Evolutionary conservation across 2,329 filamentous ascomycete species (phyloP).

Genomic region (Chalaropsis ovoidea): DNA sequence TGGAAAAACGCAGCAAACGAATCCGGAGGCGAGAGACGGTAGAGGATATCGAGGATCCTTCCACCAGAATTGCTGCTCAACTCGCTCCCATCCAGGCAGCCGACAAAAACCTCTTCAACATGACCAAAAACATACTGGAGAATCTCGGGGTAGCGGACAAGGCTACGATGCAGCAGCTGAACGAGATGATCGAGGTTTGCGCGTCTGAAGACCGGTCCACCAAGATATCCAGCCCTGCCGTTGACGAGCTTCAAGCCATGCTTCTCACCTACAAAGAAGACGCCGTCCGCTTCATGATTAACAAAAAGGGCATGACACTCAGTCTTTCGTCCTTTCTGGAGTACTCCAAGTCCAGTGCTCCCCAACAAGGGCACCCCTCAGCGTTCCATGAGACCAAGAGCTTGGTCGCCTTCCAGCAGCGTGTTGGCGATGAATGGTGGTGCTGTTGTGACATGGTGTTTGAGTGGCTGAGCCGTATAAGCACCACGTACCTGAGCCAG

Average conservation of each 20-base stretch:
- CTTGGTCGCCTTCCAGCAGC: constrained; percentile 43
- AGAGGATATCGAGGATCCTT: constrained; percentile 46
- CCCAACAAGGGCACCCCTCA: constrained; percentile 40
- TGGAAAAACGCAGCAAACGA: constrained; percentile 55
- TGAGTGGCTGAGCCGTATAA: constrained; percentile 46
- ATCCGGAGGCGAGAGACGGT: constrained; percentile 51
- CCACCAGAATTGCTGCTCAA: constrained; percentile 44
- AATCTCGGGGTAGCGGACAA: constrained; percentile 45
- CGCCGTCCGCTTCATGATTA: constrained; percentile 43
- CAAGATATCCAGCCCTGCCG: constrained; percentile 39
- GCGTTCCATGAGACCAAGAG: constrained; percentile 45
- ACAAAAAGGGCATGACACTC: constrained; percentile 44
- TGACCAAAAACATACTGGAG: constrained; percentile 46
- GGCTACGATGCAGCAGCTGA: constrained; percentile 38
- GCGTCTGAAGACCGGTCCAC: constrained; percentile 42
- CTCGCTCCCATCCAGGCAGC: constrained; percentile 48
- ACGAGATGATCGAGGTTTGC: constrained; percentile 44
- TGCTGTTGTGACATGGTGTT: constrained; percentile 48
- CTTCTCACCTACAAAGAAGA: constrained; percentile 45
- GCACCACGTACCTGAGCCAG: constrained; percentile 42
- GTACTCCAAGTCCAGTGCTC: constrained; percentile 48
- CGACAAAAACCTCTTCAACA: constrained; percentile 47
- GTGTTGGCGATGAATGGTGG: constrained; percentile 42
- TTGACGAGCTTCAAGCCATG: constrained; percentile 42
- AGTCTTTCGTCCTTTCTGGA: constrained; percentile 54